Evolutionary conservation across 768 basidiomycete genomes (phyloP).

Genomic region (Auricularia sp.): DNA sequence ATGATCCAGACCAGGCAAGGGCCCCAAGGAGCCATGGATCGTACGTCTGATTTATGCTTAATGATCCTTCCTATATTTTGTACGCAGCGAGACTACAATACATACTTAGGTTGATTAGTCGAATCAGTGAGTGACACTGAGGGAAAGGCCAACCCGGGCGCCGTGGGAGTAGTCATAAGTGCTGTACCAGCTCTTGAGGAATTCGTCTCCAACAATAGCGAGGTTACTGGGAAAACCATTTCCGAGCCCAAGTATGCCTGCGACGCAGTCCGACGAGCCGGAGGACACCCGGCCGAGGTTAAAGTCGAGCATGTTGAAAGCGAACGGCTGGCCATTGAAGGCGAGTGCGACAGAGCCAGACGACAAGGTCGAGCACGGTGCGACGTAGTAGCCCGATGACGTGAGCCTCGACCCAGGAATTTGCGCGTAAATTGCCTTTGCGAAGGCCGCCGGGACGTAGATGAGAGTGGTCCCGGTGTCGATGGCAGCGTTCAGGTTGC

Average conservation of each 20-base stretch:
- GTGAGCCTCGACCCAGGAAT: slow-evolving; percentile 38
- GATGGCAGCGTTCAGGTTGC: slow-evolving; percentile 35
- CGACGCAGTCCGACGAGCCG: slow-evolving; percentile 38
- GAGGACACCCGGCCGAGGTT: slow-evolving; percentile 37
- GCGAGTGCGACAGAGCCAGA: slow-evolving; percentile 29
- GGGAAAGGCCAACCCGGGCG: slow-evolving; percentile 47
- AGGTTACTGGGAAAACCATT: slow-evolving; percentile 40
- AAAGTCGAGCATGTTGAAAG: slow-evolving; percentile 42
- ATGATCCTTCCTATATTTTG: too few species aligned
- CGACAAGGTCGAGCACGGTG: slow-evolving; percentile 34
- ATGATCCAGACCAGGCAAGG: too few species aligned
- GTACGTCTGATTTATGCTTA: too few species aligned
- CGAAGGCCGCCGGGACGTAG: slow-evolving; percentile 41
- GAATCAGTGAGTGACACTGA: slow-evolving; percentile 32
- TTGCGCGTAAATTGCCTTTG: slow-evolving; percentile 39
- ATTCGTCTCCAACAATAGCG: slow-evolving; percentile 53
- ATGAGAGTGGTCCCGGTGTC: slow-evolving; percentile 63
- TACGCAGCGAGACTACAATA: too few species aligned
- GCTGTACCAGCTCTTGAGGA: slow-evolving; percentile 61
- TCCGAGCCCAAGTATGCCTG: slow-evolving; percentile 40
- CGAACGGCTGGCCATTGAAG: slow-evolving; percentile 34
- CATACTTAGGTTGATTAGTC: too few species aligned
- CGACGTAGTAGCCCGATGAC: slow-evolving; percentile 40
- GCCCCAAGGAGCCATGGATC: too few species aligned
- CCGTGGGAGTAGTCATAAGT: slow-evolving; percentile 49